These are phyloP conservation scores for Friedmanniomyces endolithicus DNA, from an alignment of 495 filamentous ascomycete genomes.

Conservation along the genomic window DNA sequence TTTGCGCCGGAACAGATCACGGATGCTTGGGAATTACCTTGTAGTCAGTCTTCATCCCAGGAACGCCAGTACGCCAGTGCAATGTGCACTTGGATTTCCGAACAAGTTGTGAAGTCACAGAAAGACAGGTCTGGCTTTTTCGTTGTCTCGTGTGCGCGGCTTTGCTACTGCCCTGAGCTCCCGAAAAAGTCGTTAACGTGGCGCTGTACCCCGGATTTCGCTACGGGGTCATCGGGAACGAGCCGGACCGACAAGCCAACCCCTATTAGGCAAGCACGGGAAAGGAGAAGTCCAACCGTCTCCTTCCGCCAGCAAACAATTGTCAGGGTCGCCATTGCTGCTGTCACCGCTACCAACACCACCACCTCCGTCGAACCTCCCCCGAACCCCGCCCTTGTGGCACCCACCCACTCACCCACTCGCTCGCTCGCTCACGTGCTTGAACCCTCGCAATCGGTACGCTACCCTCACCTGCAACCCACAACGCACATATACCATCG, in stretches of 20 bases:
- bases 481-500: not conserved
- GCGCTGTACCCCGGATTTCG: slow-evolving; percentile 2
- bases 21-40: slow-evolving; percentile 42
- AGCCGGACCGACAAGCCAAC: not conserved
- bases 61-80: slow-evolving; percentile 1
- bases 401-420: not conserved
- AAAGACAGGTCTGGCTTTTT: no score
- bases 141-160: no score
- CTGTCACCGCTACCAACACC: not conserved
- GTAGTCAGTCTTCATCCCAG: slow-evolving; percentile 92
- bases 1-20: not conserved
- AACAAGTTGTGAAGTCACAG: no score
- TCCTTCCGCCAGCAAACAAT: not conserved
- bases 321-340: not conserved
- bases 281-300: slow-evolving; percentile 4
- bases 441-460: not conserved
- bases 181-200: not conserved
- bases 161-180: no score
- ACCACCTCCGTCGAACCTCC: not conserved
- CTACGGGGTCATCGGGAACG: not conserved
- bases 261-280: not conserved
- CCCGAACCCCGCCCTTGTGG: not conserved
- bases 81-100: no score
- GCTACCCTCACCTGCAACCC: not conserved
- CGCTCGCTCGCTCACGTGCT: not conserved